Percentiles rank a stretch among this genome's conserved stretches.
Evolutionary conservation across 2,329 filamentous ascomycete genomes (phyloP).

Genomic region (Hymenoscyphus scutula): DNA sequence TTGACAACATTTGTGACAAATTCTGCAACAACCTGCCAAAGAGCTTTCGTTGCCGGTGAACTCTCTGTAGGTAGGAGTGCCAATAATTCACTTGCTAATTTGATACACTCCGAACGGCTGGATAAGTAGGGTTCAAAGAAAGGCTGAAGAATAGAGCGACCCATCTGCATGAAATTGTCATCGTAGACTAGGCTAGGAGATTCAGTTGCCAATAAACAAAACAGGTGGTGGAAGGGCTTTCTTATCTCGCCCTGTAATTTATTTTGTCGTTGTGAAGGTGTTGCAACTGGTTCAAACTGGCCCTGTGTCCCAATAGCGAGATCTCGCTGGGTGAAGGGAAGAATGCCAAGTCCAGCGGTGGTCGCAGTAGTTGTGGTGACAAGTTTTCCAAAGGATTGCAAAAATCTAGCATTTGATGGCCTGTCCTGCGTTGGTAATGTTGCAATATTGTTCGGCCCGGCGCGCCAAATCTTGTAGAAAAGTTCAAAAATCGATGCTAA

Average conservation of each 20-base stretch:
- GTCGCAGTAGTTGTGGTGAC: constrained; percentile 49
- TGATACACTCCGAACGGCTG: constrained; percentile 36
- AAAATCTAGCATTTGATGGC: constrained; percentile 44
- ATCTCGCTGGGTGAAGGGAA: constrained; percentile 63
- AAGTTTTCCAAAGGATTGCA: constrained; percentile 53
- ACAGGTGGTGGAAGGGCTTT: constrained; percentile 64
- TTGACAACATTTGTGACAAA: constrained; percentile 28
- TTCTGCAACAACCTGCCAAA: constrained; percentile 34
- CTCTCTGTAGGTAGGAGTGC: constrained; percentile 25
- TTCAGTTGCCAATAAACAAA: constrained; percentile 50
- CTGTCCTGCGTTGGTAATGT: constrained; percentile 28
- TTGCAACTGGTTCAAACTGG: constrained; percentile 60
- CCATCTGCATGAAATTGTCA: constrained; percentile 29
- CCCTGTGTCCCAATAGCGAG: constrained; percentile 51
- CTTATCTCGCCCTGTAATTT: constrained; percentile 51
- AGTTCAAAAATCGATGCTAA: constrained; percentile 69
- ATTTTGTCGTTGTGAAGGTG: constrained; percentile 57
- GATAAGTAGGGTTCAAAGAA: constrained; percentile 49
- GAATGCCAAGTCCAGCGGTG: constrained; percentile 51
- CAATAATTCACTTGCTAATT: constrained; percentile 37
- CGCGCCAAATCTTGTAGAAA: constrained; percentile 67
- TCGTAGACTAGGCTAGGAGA: constrained; percentile 30
- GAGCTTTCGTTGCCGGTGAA: constrained; percentile 31
- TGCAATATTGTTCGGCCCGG: constrained; percentile 41
- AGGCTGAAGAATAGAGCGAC: constrained; percentile 53